Percentiles rank a stretch among this genome's conserved stretches.
phyloP scores from a whole-genome alignment of 768 basidiomycete genomes.

The Boletus eberwhitei region DNA sequence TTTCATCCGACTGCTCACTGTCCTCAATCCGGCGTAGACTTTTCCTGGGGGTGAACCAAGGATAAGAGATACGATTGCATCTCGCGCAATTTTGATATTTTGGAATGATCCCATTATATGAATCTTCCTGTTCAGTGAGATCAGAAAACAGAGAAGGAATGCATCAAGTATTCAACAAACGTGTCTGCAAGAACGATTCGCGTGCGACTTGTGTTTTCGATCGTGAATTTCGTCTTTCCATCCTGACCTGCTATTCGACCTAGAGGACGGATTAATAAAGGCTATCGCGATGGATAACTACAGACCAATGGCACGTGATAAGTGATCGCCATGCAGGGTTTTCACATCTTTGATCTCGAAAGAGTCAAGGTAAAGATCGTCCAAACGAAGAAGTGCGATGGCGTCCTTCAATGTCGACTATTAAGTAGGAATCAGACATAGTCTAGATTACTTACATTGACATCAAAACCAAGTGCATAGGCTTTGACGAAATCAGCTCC shows the following conservation, averaged over 20 bases:
- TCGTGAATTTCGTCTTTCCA: slow-evolving; percentile 98
- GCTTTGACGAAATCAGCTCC: slow-evolving; percentile 98
- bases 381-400: slow-evolving; percentile 89
- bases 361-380: slow-evolving; percentile 96
- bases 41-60: slow-evolving; percentile 94
- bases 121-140: slow-evolving; percentile 66
- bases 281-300: neutral
- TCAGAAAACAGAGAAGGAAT: slow-evolving; percentile 4
- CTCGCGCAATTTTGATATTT: slow-evolving; percentile 96
- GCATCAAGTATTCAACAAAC: slow-evolving; percentile 44
- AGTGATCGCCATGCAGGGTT: slow-evolving; percentile 94
- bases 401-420: slow-evolving; percentile 62
- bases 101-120: slow-evolving; percentile 98
- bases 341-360: slow-evolving; percentile 99
- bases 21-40: slow-evolving; percentile 86
- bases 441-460: slow-evolving; percentile 61
- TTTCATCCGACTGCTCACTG: slow-evolving; percentile 89
- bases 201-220: slow-evolving; percentile 94
- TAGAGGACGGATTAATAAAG: slow-evolving; percentile 28
- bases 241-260: slow-evolving; percentile 98
- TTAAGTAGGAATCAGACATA: neutral
- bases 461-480: slow-evolving; percentile 90
- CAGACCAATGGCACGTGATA: slow-evolving; percentile 94
- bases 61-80: slow-evolving; percentile 93
- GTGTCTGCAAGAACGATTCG: slow-evolving; percentile 98